Evolutionary conservation across 768 basidiomycete species (phyloP).

Genomic region (Pulveroboletus ravenelii): DNA sequence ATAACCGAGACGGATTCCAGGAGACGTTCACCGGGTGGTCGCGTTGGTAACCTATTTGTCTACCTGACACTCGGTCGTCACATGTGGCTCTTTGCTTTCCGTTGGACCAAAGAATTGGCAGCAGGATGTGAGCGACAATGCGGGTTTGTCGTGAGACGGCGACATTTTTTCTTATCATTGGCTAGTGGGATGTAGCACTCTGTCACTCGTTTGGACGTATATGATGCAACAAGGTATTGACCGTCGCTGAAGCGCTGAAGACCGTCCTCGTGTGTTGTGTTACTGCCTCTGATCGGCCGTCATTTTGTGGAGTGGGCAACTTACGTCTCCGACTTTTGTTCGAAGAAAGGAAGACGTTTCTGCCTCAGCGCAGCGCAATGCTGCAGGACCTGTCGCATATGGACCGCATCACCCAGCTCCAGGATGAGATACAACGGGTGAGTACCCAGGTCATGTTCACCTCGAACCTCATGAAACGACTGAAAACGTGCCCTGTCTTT

Average conservation of each 20-base stretch:
- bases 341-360: slow-evolving; percentile 1
- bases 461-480: slow-evolving; percentile 13
- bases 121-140: background rate
- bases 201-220: background rate
- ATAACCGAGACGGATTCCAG: slow-evolving; percentile 43
- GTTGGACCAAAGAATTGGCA: background rate
- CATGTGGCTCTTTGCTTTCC: background rate
- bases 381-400: slow-evolving; percentile 90
- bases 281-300: background rate
- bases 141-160: background rate
- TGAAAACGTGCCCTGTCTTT: background rate
- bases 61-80: background rate
- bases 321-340: slow-evolving; percentile 12
- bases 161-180: background rate
- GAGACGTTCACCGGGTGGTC: slow-evolving; percentile 37
- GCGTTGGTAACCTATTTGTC: slow-evolving; percentile 17
- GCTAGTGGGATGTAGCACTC: background rate
- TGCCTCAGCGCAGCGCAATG: slow-evolving; percentile 61
- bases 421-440: slow-evolving; percentile 90
- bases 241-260: too few species aligned
- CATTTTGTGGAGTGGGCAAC: slow-evolving; percentile 3
- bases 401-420: slow-evolving; percentile 94
- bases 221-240: background rate
- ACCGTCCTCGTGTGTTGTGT: background rate
- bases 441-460: background rate